phyloP scores from a whole-genome alignment of 371 early-diverging fungal species.

The Dichotomocladium elegans region DNA sequence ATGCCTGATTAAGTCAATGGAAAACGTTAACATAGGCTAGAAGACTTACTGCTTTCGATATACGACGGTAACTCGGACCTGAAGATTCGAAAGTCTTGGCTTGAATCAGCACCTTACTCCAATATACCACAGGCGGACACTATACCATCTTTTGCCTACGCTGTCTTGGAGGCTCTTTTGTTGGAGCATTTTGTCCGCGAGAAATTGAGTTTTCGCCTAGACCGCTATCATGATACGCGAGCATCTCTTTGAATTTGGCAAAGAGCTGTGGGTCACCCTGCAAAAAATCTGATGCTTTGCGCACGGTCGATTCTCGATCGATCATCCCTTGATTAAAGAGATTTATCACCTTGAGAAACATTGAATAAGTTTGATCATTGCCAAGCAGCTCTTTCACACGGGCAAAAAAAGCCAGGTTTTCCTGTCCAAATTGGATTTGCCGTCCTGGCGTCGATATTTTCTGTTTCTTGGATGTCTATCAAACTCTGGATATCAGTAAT shows the following conservation, averaged over 20 bases:
- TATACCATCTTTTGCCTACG: not conserved
- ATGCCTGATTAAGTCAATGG: slow-evolving; percentile 12
- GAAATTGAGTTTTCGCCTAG: not conserved
- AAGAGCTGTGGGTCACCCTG: slow-evolving; percentile 71
- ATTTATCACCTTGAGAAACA: slow-evolving; percentile 96
- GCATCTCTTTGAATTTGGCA: slow-evolving; percentile 87
- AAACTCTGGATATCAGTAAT: not conserved
- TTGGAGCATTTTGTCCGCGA: not conserved
- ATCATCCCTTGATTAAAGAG: slow-evolving; percentile 94
- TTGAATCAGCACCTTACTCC: not conserved
- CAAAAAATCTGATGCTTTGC: slow-evolving; percentile 77
- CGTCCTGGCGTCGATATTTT: not conserved
- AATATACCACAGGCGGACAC: not conserved
- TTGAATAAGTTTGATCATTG: slow-evolving; percentile 79
- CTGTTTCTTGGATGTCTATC: not conserved
- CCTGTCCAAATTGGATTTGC: slow-evolving; percentile 4
- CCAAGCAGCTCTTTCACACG: slow-evolving; percentile 74
- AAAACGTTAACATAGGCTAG: not conserved
- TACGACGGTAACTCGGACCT: slow-evolving; percentile 35
- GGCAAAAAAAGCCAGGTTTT: slow-evolving; percentile 72
- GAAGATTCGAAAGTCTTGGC: slow-evolving; percentile 12
- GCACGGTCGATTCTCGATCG: slow-evolving; percentile 74
- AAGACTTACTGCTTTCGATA: slow-evolving; percentile 1
- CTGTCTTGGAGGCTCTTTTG: not conserved
- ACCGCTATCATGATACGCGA: slow-evolving; percentile 74